A percentile compares a stretch with the other conserved stretches of the same genome.
Evolutionary conservation across 257 asterid genomes (phyloP).

Genomic region (Thymus quinquecostatus): DNA sequence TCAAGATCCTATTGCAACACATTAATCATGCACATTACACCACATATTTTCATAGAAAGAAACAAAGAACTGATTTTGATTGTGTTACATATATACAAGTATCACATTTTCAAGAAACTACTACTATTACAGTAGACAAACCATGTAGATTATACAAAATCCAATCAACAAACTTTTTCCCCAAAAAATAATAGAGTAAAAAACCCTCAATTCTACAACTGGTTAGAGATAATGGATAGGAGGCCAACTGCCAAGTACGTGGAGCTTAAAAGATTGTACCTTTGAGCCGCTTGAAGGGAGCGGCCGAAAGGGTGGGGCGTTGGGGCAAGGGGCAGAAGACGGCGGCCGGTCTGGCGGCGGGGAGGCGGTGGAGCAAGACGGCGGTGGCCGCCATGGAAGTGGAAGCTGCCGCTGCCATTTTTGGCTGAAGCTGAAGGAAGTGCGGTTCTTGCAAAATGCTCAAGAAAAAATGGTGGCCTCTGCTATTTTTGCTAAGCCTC

Average conservation of each 20-base stretch:
- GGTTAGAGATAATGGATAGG: neutral
- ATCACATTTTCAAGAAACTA: conserved; percentile 6
- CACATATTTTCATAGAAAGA: neutral
- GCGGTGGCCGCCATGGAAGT: conserved; percentile 92
- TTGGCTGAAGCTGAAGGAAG: conserved; percentile 29
- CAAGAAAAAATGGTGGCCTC: neutral
- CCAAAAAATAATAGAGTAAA: no score
- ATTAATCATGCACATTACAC: neutral
- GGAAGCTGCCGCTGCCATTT: conserved; percentile 86
- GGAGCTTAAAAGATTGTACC: conserved; percentile 45
- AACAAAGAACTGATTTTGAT: neutral
- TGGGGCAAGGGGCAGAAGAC: conserved; percentile 58
- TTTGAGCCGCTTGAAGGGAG: conserved; percentile 51
- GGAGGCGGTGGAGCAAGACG: conserved; percentile 61
- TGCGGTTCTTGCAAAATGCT: neutral
- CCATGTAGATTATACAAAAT: no score
- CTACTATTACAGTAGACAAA: no score
- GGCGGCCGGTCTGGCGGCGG: conserved; percentile 42
- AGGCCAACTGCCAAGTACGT: neutral
- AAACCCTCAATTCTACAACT: conserved; percentile 7
- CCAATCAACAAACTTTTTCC: no score
- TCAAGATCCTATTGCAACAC: no score
- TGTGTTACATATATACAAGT: neutral
- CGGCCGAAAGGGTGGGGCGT: conserved; percentile 53
- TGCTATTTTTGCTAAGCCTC: conserved; percentile 44